Base-by-base conservation (phyloP, 345 rosid species). In the Gossypium rotundifolium region DNA sequence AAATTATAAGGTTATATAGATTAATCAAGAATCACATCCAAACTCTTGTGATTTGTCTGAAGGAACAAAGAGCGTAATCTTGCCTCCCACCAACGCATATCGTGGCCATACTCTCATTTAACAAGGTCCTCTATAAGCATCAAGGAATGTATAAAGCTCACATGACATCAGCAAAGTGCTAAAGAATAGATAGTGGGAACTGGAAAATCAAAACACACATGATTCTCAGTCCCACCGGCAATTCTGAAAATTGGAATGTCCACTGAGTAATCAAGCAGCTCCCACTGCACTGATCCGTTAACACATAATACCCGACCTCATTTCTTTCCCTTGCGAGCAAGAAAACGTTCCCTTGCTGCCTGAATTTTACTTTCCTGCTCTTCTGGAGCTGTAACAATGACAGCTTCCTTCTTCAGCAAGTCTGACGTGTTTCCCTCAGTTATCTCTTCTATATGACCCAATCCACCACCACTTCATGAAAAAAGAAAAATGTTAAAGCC, bases 301-400 rank as follows among this genome's bases (percentile, higher is more conserved):
- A 49, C 4, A 52, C 65, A 57, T 13, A 67, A 25, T 25, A 62
- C 11, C 69, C 17, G 23, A 22, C 23, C 52, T 87, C 75, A 90
- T 77, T 85, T 90, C 63, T 81, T 87, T 77, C 73, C 85, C 82
- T 91, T 94, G 53, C 98, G 97, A 18, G 95, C 90, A 71, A 92
- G 95, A 81, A 92, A 94, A 38, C 98, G 89, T 20, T 92, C 93
- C 65, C 95, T 89, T 7, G 98, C 98, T 42, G 98, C 97, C 86
- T 86, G 86, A 73, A 94, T 81, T 81, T 80, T 85, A 78, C 88
- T 87, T 70, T 84, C 83, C 0, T 33, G 82, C 49, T 87, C 88
- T 65, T 82, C 88, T 2, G 79, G 71, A 74, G 55, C 80, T 55
- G 22, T 76, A 44, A 79, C 67, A 67, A 42, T 68, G 48, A 65